Evolutionary conservation across 2,329 filamentous ascomycete genomes (phyloP), one percentile per base, ranked within the genome.

Genomic region (Furcasterigmium sp.): DNA sequence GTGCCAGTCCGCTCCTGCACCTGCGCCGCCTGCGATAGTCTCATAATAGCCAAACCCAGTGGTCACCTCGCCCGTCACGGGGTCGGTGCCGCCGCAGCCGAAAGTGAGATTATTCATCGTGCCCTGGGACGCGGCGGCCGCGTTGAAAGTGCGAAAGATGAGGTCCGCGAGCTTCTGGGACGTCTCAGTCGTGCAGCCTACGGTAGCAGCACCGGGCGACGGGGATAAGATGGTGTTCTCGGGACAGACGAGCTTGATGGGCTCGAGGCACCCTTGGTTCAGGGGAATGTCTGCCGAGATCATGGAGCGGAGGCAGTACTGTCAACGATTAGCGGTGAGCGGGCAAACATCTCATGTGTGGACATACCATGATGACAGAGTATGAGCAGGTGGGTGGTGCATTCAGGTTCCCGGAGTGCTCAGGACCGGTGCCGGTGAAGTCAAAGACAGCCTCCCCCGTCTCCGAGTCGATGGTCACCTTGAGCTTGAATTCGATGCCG

Each of bases 51-150:
- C 87, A 57, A 93, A 93, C 0, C 87, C 87, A 26, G 58, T 57
- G 4, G 49, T 80, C 14, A 79, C 71, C 14, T 75, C 72, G 44
- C 78, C 73, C 3, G 46, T 46, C 6, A 46, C 38, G 37, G 76
- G 68, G 4, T 73, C 71, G 46, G 85, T 83, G 36, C 86, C 86
- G 43, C 86, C 84, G 54, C 87, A 88, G 48, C 86, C 87, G 56
- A 93, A 93, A 0, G 87, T 91, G 6, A 93, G 73, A 60, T 91
- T 91, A 64, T 93, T 93, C 62, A 83, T 87, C 63, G 87, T 85
- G 40, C 88, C 88, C 57, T 93, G 88, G 15, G 73, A 80, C 28
- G 87, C 88, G 5, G 87, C 87, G 52, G 85, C 89, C 8, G 87
- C 87, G 46, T 76, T 71, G 71, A 93, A 93, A 2, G 87, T 87